Base-by-base conservation (phyloP, 2,329 filamentous ascomycete species). In the Apiospora hydei region DNA sequence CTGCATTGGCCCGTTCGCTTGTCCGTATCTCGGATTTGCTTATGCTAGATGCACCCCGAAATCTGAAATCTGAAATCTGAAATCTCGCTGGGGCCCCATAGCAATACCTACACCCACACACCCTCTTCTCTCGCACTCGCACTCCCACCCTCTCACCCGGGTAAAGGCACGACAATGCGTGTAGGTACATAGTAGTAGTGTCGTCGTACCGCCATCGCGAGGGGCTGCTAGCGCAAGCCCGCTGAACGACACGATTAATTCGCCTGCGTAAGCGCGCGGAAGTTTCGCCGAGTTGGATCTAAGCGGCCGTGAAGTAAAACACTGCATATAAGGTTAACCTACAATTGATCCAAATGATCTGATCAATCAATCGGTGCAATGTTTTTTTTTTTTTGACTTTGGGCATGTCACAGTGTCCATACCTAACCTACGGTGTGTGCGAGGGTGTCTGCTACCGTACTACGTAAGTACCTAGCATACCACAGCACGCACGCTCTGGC, bases 241-340 rank as follows among this genome's bases (percentile, higher is more conserved):
- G 26, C 1, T 53, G 11, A 26, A 53, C 30, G 30, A 38, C 53
- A 61, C 10, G 30, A 61, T 61, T 38, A 61, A 61, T 61, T 38
- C 30, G 18, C 53, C 53, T 38, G 53, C 53, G 53, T 61, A 61
- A 61, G 30, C 53, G 53, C 53, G 53, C 53, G 53, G 53, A 61
- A 61, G 53, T 30, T n/a, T 61, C 30, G 21, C 53, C 30, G 7
- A 38, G 38, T n/a, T 38, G n/a, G 49, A 24, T 51, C n/a, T 10
- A 61, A 61, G 30, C 18, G 8, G 30, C 21, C 8, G 30, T 49
- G 18, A n/a, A 10, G 8, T 10, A n/a, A 1, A 47, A 8, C 7
- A n/a, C 3, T 18, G 16, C 16, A 30, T 30, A 61, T 61, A n/a
- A 64, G 57, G 57, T 64, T 64, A 64, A 64, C 57, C 57, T 64